These are phyloP conservation scores for Agastache rugosa DNA, from an alignment of 257 asterid genomes.

Conservation along the genomic window DNA sequence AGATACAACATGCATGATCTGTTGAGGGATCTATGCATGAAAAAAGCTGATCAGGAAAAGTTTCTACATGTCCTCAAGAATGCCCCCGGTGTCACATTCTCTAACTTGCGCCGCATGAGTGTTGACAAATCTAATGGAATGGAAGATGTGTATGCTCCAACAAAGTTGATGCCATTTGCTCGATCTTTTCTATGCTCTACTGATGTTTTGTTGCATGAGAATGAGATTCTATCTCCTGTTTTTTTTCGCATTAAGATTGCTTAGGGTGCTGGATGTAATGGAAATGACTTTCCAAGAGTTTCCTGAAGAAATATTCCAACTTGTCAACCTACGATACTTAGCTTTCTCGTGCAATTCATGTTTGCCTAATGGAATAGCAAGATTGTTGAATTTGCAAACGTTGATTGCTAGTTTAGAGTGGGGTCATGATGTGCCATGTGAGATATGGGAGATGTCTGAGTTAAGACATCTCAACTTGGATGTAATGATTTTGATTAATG, in stretches of 20 bases:
- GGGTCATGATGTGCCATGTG: background rate
- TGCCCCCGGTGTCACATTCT: background rate
- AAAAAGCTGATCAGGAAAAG: constrained; percentile 7
- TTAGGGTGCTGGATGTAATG: constrained; percentile 29
- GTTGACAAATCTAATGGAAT: too few species aligned
- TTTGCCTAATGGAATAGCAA: background rate
- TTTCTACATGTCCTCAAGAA: background rate
- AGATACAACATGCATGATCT: constrained; percentile 32
- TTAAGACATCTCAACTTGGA: background rate
- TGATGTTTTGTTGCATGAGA: too few species aligned
- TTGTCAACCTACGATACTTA: background rate
- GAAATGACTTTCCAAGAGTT: background rate
- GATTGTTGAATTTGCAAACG: background rate
- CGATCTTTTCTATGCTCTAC: background rate
- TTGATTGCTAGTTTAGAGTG: background rate
- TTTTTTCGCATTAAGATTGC: background rate
- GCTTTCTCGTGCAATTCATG: background rate
- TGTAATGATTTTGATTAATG: background rate
- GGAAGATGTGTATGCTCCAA: too few species aligned
- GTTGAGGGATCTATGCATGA: constrained; percentile 27
- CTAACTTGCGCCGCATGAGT: constrained; percentile 6
- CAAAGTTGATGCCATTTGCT: background rate
- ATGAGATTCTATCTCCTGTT: background rate
- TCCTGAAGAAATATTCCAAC: background rate
- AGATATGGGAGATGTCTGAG: background rate